Percentiles rank a stretch among this genome's conserved stretches.
Conservation (phyloP, 2,329 filamentous ascomycete genomes). For the Escovopsis sp. region DNA sequence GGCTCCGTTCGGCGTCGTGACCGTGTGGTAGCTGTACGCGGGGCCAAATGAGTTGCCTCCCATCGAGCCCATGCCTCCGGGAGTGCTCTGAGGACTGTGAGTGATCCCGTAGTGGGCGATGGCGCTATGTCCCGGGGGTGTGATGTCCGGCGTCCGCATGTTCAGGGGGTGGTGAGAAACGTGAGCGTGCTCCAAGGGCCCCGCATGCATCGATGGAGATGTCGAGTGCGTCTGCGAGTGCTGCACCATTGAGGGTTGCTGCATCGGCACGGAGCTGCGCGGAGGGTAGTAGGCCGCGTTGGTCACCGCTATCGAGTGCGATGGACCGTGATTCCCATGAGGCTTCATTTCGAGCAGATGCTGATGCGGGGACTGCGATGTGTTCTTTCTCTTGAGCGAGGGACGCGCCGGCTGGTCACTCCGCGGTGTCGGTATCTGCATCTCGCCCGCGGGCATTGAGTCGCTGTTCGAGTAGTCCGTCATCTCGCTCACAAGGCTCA, state of each 20-base stretch:
- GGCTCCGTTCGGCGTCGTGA: conserved; percentile 5
- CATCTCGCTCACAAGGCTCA: conserved; percentile 53
- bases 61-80: conserved; percentile 2
- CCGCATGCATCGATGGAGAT: conserved; percentile 21
- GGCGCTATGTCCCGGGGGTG: background rate
- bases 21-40: conserved; percentile 24
- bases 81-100: background rate
- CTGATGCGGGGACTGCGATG: conserved; percentile 22
- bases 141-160: conserved; percentile 12
- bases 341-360: conserved; percentile 23
- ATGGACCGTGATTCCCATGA: conserved; percentile 12
- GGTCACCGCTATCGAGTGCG: conserved; percentile 13
- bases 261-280: conserved; percentile 22
- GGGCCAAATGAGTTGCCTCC: conserved; percentile 6
- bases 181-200: conserved; percentile 20
- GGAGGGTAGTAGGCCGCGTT: conserved; percentile 18
- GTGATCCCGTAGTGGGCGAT: conserved; percentile 2
- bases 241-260: conserved; percentile 17
- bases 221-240: conserved; percentile 21
- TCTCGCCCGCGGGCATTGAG: conserved; percentile 30
- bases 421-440: conserved; percentile 27
- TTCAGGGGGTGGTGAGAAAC: conserved; percentile 15
- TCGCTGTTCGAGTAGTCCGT: conserved; percentile 46
- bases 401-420: conserved; percentile 19
- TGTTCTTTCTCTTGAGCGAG: conserved; percentile 36